Percentiles rank a stretch among this genome's conserved stretches.
These are phyloP conservation scores for Lichtheimia corymbifera DNA, from an alignment of 371 early-diverging fungal genomes.

Conservation along the genomic window DNA sequence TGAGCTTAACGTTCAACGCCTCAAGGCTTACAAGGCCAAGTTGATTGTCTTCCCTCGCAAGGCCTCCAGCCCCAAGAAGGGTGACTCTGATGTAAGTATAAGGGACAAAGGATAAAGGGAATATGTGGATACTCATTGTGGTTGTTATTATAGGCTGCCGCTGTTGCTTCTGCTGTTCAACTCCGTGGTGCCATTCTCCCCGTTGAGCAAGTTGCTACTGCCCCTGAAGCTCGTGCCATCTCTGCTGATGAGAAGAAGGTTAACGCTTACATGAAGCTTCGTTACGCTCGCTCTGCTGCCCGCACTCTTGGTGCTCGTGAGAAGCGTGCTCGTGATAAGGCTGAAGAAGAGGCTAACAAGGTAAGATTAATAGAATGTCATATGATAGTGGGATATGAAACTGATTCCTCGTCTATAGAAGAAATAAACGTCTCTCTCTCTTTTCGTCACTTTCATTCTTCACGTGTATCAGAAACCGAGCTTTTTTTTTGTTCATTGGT, in stretches of 20 bases:
- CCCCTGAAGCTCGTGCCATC: constrained; percentile 82
- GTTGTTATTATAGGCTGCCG: constrained; percentile 50
- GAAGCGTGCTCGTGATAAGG: constrained; percentile 78
- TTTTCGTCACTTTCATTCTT: background rate
- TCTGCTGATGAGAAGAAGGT: constrained; percentile 82
- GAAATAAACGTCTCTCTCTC: constrained; percentile 16
- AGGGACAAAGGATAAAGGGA: too few species aligned
- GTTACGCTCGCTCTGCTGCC: constrained; percentile 85
- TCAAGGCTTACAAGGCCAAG: constrained; percentile 95
- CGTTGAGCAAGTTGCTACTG: constrained; percentile 66
- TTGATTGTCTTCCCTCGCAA: constrained; percentile 95
- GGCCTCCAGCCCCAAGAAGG: constrained; percentile 84
- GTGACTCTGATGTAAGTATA: constrained; percentile 59
- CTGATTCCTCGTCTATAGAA: constrained; percentile 8
- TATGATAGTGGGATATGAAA: background rate
- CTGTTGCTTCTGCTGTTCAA: constrained; percentile 73
- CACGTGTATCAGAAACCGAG: background rate
- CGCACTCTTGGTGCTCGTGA: constrained; percentile 86
- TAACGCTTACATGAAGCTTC: constrained; percentile 85
- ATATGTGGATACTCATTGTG: too few species aligned
- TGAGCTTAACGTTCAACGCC: constrained; percentile 93
- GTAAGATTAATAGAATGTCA: constrained; percentile 17
- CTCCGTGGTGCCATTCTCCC: constrained; percentile 75
- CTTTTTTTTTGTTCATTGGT: too few species aligned
- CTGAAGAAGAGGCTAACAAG: constrained; percentile 88